phyloP scores from a whole-genome alignment of 139 green algal genomes.

The Picochlorum sp. region DNA sequence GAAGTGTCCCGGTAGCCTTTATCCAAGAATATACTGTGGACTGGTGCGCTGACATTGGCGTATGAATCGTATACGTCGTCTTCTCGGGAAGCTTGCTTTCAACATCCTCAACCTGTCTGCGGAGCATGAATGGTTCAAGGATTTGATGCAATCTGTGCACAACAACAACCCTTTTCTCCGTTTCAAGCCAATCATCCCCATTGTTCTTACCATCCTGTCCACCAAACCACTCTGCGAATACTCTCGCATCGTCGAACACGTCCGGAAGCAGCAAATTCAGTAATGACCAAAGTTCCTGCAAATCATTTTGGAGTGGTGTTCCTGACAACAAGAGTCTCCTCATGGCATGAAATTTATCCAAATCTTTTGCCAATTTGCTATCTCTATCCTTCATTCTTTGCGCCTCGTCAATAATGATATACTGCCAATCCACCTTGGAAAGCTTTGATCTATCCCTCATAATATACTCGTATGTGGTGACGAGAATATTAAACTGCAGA shows the following conservation, averaged over 20 bases:
- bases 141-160: slow-evolving; percentile 82
- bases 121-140: slow-evolving; percentile 97
- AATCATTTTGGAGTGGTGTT: slow-evolving; percentile 88
- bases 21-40: slow-evolving; percentile 84
- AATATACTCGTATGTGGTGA: slow-evolving; percentile 97
- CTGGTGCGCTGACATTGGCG: slow-evolving; percentile 70
- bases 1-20: slow-evolving; percentile 67
- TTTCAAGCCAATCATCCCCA: slow-evolving; percentile 66
- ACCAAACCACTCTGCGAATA: slow-evolving; percentile 86
- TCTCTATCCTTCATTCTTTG: slow-evolving; percentile 94
- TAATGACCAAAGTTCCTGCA: slow-evolving; percentile 82
- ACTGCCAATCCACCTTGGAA: slow-evolving; percentile 81
- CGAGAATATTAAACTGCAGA: slow-evolving; percentile 91
- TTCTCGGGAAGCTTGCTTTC: slow-evolving; percentile 86
- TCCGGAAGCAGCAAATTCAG: slow-evolving; percentile 85
- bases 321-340: slow-evolving; percentile 68
- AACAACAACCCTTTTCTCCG: slow-evolving; percentile 79
- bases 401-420: slow-evolving; percentile 98
- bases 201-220: slow-evolving; percentile 19
- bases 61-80: slow-evolving; percentile 56
- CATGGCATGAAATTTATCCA: slow-evolving; percentile 63
- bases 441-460: slow-evolving; percentile 80
- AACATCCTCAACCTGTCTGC: slow-evolving; percentile 83
- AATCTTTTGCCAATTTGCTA: slow-evolving; percentile 61
- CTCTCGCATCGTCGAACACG: slow-evolving; percentile 90